Base-by-base conservation (phyloP, 176 grass and related monocot species). In the Aegilops bicornis region DNA sequence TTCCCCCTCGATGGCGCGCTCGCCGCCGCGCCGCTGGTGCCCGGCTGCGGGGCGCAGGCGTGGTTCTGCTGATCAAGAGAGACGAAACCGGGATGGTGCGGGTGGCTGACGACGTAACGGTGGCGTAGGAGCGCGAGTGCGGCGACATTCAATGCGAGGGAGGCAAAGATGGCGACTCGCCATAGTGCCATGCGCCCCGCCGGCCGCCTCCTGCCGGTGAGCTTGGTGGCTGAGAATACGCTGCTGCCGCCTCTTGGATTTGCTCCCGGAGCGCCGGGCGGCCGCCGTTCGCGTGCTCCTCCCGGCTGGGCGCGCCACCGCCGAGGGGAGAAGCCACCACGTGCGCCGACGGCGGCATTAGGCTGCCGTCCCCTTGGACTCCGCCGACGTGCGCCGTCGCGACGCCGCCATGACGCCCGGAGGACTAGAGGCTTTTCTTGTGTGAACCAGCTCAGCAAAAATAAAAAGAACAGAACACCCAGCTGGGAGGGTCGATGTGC, bases 91-190 rank as follows among this genome's bases (percentile, higher is more conserved):
- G 19, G 56, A 59, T 59, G 56, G 19, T 22, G 7, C 15, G 73
- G 60, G 40, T 61, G 10, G 37, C 27, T 14, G 64, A 27, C 17
- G 37, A 54, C 23, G 62, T 69, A 70, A 76, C 17, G 77, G 62
- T 70, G 77, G 69, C 63, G 48, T 37, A 88, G 65, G 24, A 87
- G 69, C 8, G 76, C 62, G 62, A 85, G 62, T 14, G 54, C 60
- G 52, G 62, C 22, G 61, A 84, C n/a, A 81, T 91, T 87, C 20
- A 91, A 4, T 6, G 23, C 81, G 29, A 91, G n/a, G 68, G 81
- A 91, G 25, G 25, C 61, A 6, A 91, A 81, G 6, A 85, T 14
- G 29, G n/a, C 76, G 30, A 36, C 17, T 36, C 27, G 62, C 85
- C 61, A 84, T 1, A 91, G 17, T 45, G 76, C 81, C 27, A 23